Base-by-base conservation (phyloP, 768 basidiomycete genomes). In the Trichaptum fuscoviolaceum region DNA sequence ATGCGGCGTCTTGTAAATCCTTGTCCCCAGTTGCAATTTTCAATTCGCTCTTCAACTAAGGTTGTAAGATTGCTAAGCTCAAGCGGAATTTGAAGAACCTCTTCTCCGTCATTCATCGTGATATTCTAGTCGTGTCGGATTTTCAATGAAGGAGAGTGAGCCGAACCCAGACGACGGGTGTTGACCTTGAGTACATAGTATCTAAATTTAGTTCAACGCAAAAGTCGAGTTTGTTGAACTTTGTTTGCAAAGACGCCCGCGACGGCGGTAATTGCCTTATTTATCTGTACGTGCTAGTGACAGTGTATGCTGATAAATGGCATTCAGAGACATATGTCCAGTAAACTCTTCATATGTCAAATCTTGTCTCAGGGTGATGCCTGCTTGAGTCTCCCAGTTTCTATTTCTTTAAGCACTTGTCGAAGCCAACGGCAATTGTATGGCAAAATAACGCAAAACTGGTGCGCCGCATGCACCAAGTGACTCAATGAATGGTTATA, bases 1-100 rank as follows among this genome's bases (percentile, higher is more conserved):
- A 77, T 20, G 91, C 87, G 63, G 85, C 83, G 64, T 76, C 73
- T 58, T 83, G 82, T 30, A 92, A 80, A 57, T 84, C 83, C 60
- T 76, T 70, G 73, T 78, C 85, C 59, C 87, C 85, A 10, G 75
- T 72, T n/a, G 84, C 83, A 77, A 8, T 77, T 78, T 73, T 90
- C 85, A 26, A 84, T 81, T 34, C 78, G 77, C 52, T 81, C 77
- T 35, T 86, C 86, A 12, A 92, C 75, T 35, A 88, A 73, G n/a
- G 75, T 73, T 24, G 88, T 84, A 57, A 92, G 81, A 59, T 70
- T 71, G 57, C 75, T 75, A 30, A 91, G 78, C 66, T 84, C 79
- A 18, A 76, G 70, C 18, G 80, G 80, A n/a, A 81, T 68, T 25
- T 62, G 9, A 17, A 67, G 52, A 12, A 71, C 69, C 63, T 52